These are phyloP conservation scores for Byssothecium circinans DNA, from an alignment of 2,329 filamentous ascomycete species.

Conservation along the genomic window DNA sequence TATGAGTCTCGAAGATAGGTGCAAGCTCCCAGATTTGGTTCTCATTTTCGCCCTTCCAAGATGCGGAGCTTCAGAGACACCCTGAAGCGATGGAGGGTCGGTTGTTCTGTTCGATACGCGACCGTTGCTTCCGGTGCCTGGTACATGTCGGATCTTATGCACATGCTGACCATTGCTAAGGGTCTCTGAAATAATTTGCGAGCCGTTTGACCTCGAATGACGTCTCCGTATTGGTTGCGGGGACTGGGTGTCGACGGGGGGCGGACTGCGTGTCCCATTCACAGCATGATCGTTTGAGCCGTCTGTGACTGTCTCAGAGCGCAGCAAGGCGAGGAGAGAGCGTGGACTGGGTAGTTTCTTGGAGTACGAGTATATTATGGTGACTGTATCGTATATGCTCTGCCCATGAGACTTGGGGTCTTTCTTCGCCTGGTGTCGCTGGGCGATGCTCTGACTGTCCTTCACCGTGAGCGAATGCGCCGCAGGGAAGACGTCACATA, in stretches of 20 bases:
- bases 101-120: constrained; percentile 3
- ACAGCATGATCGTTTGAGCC: not conserved
- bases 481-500: constrained; percentile 11
- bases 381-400: constrained; percentile 51
- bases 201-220: constrained; percentile 10
- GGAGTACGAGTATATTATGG: constrained; percentile 39
- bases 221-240: constrained; percentile 11
- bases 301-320: constrained; percentile 1
- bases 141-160: constrained; percentile 31
- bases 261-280: not conserved
- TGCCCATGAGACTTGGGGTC: constrained; percentile 66
- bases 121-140: constrained; percentile 8
- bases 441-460: constrained; percentile 10
- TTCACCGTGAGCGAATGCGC: not conserved
- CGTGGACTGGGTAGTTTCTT: constrained; percentile 32
- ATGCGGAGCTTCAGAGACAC: constrained; percentile 16
- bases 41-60: constrained; percentile 24
- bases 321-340: constrained; percentile 27
- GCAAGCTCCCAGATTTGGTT: constrained; percentile 2
- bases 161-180: constrained; percentile 29
- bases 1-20: not conserved
- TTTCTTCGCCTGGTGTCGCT: constrained; percentile 44
- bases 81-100: constrained; percentile 11
- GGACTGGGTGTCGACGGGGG: too few relatives aligned
- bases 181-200: constrained; percentile 14